Percentiles rank a stretch among this genome's conserved stretches.
Evolutionary conservation across 805 yeast genomes (phyloP).

Genomic region (Metschnikowia drakensbergensis): DNA sequence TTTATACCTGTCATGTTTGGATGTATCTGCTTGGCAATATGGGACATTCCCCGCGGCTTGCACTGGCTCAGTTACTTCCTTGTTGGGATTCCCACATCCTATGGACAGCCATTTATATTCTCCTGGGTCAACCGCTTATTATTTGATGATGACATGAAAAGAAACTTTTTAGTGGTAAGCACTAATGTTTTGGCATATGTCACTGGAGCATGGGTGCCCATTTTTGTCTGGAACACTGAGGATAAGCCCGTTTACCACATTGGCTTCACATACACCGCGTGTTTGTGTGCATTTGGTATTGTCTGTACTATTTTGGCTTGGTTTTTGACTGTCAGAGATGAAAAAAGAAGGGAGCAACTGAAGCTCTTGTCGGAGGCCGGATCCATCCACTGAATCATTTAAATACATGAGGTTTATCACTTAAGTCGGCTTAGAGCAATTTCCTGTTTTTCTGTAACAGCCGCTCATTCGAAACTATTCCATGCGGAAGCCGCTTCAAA

Average conservation of each 20-base stretch:
- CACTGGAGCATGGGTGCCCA: slow-evolving; percentile 37
- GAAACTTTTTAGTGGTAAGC: slow-evolving; percentile 32
- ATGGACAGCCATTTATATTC: slow-evolving; percentile 55
- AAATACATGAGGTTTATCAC: too few species aligned
- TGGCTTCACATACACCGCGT: slow-evolving; percentile 36
- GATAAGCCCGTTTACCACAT: slow-evolving; percentile 29
- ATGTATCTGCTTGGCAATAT: slow-evolving; percentile 40
- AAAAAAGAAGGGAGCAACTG: slow-evolving; percentile 6
- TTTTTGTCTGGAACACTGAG: slow-evolving; percentile 37
- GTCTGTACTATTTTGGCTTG: slow-evolving; percentile 26
- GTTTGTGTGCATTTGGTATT: slow-evolving; percentile 29
- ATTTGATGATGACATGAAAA: slow-evolving; percentile 35
- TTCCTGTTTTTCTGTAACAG: too few species aligned
- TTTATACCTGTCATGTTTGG: slow-evolving; percentile 41
- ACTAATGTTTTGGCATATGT: slow-evolving; percentile 40
- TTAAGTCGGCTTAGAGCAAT: too few species aligned
- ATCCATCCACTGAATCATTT: neutral
- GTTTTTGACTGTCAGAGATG: slow-evolving; percentile 26
- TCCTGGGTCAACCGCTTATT: slow-evolving; percentile 53
- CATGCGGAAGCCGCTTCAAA: too few species aligned
- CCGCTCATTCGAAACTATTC: too few species aligned
- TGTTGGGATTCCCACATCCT: slow-evolving; percentile 44
- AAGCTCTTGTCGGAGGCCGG: neutral
- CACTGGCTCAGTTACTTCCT: slow-evolving; percentile 51
- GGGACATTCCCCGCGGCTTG: slow-evolving; percentile 47